phyloP scores from a whole-genome alignment of 352 stramenopile genomes.

The Globisporangium sylvaticum region DNA sequence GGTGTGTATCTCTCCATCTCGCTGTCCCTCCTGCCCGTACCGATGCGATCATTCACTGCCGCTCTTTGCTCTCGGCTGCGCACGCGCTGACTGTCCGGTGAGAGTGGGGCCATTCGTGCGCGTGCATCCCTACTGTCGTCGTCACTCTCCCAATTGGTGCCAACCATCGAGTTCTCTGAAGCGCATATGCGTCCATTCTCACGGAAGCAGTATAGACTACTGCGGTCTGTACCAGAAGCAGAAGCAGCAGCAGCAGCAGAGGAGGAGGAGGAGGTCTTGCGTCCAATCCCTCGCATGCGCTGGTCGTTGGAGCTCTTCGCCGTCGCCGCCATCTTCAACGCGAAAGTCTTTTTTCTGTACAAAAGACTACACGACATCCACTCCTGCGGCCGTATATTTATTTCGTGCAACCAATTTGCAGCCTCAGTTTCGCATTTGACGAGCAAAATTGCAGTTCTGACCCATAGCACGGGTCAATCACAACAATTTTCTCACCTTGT shows the following conservation, averaged over 20 bases:
- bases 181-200: background rate
- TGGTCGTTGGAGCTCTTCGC: slow-evolving; percentile 2
- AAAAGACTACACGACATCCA: background rate
- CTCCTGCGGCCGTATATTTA: background rate
- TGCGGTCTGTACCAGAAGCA: no score
- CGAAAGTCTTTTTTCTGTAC: background rate
- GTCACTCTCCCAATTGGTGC: background rate
- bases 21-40: slow-evolving; percentile 17
- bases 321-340: background rate
- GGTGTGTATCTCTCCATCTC: slow-evolving; percentile 22
- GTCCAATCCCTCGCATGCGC: background rate
- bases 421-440: background rate
- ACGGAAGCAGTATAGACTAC: no score
- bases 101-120: background rate
- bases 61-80: background rate
- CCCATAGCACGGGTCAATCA: background rate
- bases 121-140: background rate
- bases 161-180: background rate
- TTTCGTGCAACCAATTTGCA: background rate
- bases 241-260: background rate
- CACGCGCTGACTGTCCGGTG: background rate
- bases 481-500: background rate
- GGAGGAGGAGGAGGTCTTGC: background rate
- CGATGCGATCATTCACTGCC: background rate
- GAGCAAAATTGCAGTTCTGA: background rate